Percentiles rank a stretch among this genome's conserved stretches.
Evolutionary conservation across 345 rosid species (phyloP).

Genomic region (Aquilaria malaccensis): DNA sequence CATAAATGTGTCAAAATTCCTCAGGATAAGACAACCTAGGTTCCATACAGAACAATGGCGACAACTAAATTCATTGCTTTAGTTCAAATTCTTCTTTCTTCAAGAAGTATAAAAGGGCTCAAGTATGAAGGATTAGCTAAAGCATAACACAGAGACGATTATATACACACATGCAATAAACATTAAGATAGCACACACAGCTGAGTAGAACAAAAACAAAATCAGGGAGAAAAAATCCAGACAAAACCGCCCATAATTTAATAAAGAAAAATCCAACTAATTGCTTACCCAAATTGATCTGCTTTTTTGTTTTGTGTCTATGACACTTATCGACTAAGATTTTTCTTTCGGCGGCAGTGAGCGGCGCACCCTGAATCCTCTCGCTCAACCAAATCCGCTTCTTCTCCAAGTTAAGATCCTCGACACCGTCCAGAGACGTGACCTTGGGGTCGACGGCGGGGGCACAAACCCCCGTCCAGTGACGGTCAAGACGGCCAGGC

Average conservation of each 20-base stretch:
- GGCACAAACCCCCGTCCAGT: slow-evolving; percentile 91
- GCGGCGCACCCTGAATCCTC: slow-evolving; percentile 57
- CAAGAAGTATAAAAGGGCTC: too few species aligned
- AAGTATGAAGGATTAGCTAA: too few species aligned
- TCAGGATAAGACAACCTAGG: too few species aligned
- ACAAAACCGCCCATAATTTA: not conserved
- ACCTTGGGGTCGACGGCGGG: slow-evolving; percentile 65
- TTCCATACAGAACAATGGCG: too few species aligned
- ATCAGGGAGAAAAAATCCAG: not conserved
- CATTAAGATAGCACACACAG: not conserved
- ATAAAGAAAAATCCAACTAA: not conserved
- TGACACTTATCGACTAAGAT: slow-evolving; percentile 63
- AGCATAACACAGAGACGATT: too few species aligned
- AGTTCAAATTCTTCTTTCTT: too few species aligned
- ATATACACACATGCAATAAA: too few species aligned
- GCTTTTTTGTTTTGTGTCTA: slow-evolving; percentile 58
- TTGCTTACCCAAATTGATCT: slow-evolving; percentile 58
- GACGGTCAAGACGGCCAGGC: slow-evolving; percentile 64
- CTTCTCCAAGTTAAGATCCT: slow-evolving; percentile 69
- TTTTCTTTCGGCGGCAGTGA: slow-evolving; percentile 73
- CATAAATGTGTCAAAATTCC: too few species aligned
- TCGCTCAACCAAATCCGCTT: slow-evolving; percentile 53
- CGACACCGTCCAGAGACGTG: slow-evolving; percentile 50
- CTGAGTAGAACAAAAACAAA: not conserved
- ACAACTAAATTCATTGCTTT: too few species aligned